phyloP scores from a whole-genome alignment of 1,284 basidiomycete species.

The Pyrrhoderma lamaoense region DNA sequence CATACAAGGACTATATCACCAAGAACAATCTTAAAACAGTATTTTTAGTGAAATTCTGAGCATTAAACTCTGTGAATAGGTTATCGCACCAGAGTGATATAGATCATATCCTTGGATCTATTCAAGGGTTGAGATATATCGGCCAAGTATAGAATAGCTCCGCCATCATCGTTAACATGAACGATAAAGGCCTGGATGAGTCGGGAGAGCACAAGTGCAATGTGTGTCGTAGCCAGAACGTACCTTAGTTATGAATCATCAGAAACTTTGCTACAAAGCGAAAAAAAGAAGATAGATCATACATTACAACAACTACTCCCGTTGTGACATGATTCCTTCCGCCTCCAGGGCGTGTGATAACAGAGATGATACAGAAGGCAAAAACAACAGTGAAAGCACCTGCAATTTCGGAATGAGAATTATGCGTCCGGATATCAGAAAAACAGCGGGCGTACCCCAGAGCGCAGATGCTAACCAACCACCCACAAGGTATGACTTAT shows the following conservation, averaged over 20 bases:
- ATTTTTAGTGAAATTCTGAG: neutral
- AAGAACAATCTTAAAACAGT: neutral
- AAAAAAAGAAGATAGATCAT: neutral
- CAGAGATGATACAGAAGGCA: neutral
- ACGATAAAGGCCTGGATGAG: constrained; percentile 3
- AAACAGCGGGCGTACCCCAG: neutral
- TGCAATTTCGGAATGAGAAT: neutral
- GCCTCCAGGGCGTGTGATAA: neutral
- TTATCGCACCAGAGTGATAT: constrained; percentile 4
- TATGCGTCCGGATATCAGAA: neutral
- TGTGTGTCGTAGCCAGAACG: constrained; percentile 2
- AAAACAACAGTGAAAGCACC: constrained; percentile 5
- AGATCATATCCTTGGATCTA: constrained; percentile 5
- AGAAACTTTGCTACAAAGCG: neutral
- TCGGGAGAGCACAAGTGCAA: constrained; percentile 1
- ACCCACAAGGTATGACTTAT: constrained; percentile 5
- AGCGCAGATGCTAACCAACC: constrained; percentile 8
- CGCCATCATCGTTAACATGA: neutral
- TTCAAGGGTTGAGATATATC: constrained; percentile 4
- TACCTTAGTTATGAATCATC: constrained; percentile 3
- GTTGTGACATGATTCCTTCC: constrained; percentile 1
- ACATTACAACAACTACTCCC: constrained; percentile 4
- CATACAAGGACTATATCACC: constrained; percentile 1
- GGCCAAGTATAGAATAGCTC: constrained; percentile 6
- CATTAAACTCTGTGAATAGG: neutral